Percentiles rank a stretch among this genome's conserved stretches.
These are phyloP conservation scores for Zymoseptoria ardabiliae DNA, from an alignment of 2,329 filamentous ascomycete species.

Conservation along the genomic window DNA sequence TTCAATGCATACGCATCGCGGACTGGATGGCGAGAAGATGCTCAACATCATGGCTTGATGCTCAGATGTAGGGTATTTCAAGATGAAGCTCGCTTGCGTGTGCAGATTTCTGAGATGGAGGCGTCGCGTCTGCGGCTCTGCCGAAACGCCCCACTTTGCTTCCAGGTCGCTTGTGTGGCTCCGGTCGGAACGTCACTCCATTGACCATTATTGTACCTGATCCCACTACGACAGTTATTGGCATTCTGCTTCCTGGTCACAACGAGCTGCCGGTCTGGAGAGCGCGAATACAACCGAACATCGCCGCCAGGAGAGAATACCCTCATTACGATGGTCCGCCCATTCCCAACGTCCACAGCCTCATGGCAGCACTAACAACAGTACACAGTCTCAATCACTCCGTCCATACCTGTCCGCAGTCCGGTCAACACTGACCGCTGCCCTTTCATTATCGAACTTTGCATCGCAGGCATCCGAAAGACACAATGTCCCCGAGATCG, in stretches of 20 bases:
- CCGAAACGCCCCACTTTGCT: not conserved
- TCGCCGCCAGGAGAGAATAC: not conserved
- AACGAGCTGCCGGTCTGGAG: not conserved
- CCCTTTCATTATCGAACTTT: slow-evolving; percentile 92
- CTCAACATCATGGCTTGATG: not conserved
- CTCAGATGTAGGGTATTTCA: not conserved
- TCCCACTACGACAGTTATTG: not conserved
- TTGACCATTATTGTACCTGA: not conserved
- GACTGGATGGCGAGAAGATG: not conserved
- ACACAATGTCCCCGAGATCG: slow-evolving; percentile 96
- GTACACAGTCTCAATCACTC: slow-evolving; percentile 82
- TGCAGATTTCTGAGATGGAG: not conserved
- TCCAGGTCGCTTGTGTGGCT: not conserved
- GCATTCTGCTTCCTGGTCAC: not conserved
- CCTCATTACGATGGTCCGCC: slow-evolving; percentile 10
- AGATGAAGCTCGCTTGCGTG: not conserved
- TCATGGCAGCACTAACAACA: slow-evolving; percentile 6
- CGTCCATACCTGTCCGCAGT: slow-evolving; percentile 95
- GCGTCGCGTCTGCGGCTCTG: not conserved
- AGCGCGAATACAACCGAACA: not conserved
- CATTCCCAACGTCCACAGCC: not conserved
- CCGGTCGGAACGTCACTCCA: not conserved
- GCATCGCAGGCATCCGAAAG: slow-evolving; percentile 93
- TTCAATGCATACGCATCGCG: not conserved
- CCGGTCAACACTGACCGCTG: slow-evolving; percentile 85